Base-by-base conservation (phyloP, 257 asterid species). In the Solanum piurae region DNA sequence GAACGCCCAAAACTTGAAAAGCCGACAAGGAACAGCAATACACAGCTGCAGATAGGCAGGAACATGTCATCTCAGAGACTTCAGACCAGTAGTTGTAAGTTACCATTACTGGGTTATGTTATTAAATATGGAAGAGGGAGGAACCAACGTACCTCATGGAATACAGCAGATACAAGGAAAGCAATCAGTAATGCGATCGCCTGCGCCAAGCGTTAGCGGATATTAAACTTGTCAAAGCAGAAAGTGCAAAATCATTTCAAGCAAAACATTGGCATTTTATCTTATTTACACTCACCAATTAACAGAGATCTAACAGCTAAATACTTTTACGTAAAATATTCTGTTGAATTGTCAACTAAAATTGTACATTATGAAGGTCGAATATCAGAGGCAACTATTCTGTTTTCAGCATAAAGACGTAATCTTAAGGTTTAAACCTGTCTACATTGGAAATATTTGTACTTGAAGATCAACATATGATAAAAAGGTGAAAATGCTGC, bases 1-100 rank as follows among this genome's bases (percentile, higher is more conserved):
- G 89, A 95, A 97, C 55, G 99, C 99, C 99, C 99, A 97, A 77
- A 93, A 92, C 93, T 93, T 97, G 95, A 96, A 97, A 87, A 97
- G 94, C 88, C 93, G 99, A 92, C 98, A 97, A 31, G 99, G 99
- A 83, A 97, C 99, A 31, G 99, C 99, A 86, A 97, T 89, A 25
- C 99, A 97, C 86, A 97, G 88, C 99, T 97, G 97, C 91, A 86
- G 86, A 87, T 86, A 74, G 89, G 80, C 88, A 90, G 49, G 68
- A 80, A 80, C 18, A n/a, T 29, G 68, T 27, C 16, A 49, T 46
- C 68, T 46, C 68, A 55, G 9, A 55, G 62, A 55, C 62, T 55
- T 46, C 62, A 16, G 4, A 9, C 85, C 40, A 46, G 38, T 23
- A 11, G 33, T 16, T 29, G 27, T 27, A 46, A 46, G 85, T 49